Base-by-base conservation (phyloP, 2,329 filamentous ascomycete species). In the Fusarium nelsonii region DNA sequence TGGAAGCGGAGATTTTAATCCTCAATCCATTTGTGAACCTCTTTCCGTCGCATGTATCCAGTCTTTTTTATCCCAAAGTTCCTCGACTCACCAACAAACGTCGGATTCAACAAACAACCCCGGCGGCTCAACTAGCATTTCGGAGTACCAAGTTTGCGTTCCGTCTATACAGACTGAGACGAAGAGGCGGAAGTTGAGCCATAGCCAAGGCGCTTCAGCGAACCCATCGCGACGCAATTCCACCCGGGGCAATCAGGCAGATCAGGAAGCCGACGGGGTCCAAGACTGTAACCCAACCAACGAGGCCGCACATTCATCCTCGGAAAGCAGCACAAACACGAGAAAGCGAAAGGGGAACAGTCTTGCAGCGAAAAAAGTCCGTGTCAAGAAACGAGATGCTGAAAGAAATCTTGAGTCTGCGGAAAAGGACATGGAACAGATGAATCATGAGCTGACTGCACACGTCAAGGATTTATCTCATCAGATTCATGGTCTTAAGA, bases 341-440 rank as follows among this genome's bases (percentile, higher is more conserved):
- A 45, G 6, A 6, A 59, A 58, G n/a, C 34, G 34, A 12, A 52
- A 46, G 14, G 58, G 28, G 11, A 59, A 59, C 9, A 32, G 36
- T 4, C 57, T 51, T 4, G 57, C 57, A 1, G 26, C 57, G 3
- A 40, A 26, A 12, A 58, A 59, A 6, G 52, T 59, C 4, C 52
- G 57, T 12, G 1, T 33, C 3, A 59, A 18, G 14, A 44, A 59
- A 0, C 52, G 28, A 1, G 41, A 58, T 6, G 9, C 2, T 0
- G 57, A 59, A 8, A 57, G 28, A 8, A 40, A 10, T 1, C 57
- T 59, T 0, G 41, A 30, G 8, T 34, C 51, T 2, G 15, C 57
- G 0, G 51, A 40, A 4, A 48, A 23, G 5, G 7, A 16, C 4
- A 12, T 59, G 20, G 40, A 46, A 8, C 2, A 30, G n/a, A 7